Base-by-base conservation (phyloP, 2,329 filamentous ascomycete species). In the Zymoseptoria pseudotritici region DNA sequence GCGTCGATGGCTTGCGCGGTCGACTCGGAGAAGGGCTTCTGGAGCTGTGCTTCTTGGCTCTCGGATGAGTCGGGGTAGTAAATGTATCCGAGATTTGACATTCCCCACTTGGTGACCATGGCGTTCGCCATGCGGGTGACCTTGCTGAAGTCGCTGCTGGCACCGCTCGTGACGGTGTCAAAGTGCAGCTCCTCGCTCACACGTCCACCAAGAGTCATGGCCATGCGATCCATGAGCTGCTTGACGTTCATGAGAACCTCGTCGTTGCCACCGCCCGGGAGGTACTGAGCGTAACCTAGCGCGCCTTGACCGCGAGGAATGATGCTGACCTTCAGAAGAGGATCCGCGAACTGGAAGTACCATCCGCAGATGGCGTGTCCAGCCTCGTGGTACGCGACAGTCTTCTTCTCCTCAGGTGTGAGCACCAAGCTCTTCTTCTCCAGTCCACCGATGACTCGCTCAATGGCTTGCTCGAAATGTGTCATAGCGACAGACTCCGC, bases 31-130 rank as follows among this genome's bases (percentile, higher is more conserved):
- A 97, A 99, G 0, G 94, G 94, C 80, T 99, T 99, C 73, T 92
- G 87, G 61, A 97, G 78, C 71, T 90, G 86, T 90, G 89, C 65
- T 50, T 72, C 70, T 57, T 65, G 63, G n/a, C 60, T 67, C 58
- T 71, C 70, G 31, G 58, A 60, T 11, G 55, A 54, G 66, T 88
- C 84, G 69, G 94, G 88, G 75, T 93, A 99, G 80, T 95, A 89
- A 64, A 99, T 82, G 65, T 92, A 92, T 29, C 93, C 93, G 53
- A 99, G 87, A 78, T 96, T 95, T 67, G 90, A 85, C 94, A 99
- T 99, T 67, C 94, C 94, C 87, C 91, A 99, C 75, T 96, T 90
- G n/a, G 93, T 99, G 29, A 99, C 94, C 94, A 99, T 99, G 63
- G 89, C 88, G 19, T 90, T 95, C 3, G 94, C 95, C 89, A 97